Base-by-base conservation (phyloP, 352 stramenopile genomes). In the Phytophthora capsici region DNA sequence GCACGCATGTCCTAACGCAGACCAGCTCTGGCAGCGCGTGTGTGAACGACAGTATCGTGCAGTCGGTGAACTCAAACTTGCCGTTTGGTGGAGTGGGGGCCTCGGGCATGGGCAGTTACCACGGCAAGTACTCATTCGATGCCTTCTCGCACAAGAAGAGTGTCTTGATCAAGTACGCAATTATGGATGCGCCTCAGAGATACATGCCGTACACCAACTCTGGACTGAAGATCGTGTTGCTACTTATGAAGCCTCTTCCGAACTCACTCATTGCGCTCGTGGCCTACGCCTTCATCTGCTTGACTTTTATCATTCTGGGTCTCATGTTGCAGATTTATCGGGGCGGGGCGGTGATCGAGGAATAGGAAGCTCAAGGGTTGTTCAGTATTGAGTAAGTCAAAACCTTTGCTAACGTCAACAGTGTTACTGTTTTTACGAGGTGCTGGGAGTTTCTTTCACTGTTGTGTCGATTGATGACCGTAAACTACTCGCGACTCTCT, bases 11-110 rank as follows among this genome's bases (percentile, higher is more conserved):
- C 25, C 66, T 75, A 40, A 36, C 10, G 5, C 60, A 81, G 23
- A 92, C 88, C 40, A 82, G 69, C 9, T 87, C 77, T 0, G 87
- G 87, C 19, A 69, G 68, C 53, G 66, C 84, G 25, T 73, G 64
- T 28, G 71, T 94, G 38, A 98, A 98, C 71, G 91, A 98, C 73
- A 69, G 68, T 16, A 69, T 97, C 19, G 59, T 96, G 53, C 89
- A 97, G 54, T 66, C 85, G 14, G 59, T 67, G 8, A 92, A 84
- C 58, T 45, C 68, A 6, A 63, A 90, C 34, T 65, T 96, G 13
- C 90, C 90, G 5, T 94, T 97, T 61, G 89, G 90, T 41, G 89
- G 89, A 7, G 65, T 97, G 22, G 91, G 89, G 13, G 71, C 50
- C 16, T 94, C 78, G 34, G 93, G 93, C n/a, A 84, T 88, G 59